Percentiles rank a stretch among this genome's conserved stretches.
Conservation (phyloP, 2,329 filamentous ascomycete species). For the Aspergillus aculeatus region DNA sequence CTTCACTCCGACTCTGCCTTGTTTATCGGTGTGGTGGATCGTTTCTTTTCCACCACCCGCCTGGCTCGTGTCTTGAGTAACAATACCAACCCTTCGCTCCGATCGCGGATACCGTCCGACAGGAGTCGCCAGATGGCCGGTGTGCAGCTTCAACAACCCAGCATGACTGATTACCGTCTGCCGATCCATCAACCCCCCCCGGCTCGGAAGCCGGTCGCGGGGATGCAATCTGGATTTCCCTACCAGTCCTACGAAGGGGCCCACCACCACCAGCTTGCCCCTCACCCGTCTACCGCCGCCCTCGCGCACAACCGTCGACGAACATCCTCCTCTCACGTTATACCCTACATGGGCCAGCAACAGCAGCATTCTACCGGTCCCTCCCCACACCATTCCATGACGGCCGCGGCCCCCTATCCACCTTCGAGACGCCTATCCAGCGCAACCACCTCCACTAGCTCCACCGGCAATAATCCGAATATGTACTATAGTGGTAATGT, state of each 20-base stretch:
- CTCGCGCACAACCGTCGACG: slow-evolving; percentile 38
- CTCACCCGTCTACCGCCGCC: slow-evolving; percentile 27
- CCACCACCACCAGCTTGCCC: slow-evolving; percentile 24
- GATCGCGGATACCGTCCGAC: not conserved
- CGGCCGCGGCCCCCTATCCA: slow-evolving; percentile 22
- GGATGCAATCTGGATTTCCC: slow-evolving; percentile 24
- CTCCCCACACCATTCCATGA: slow-evolving; percentile 29
- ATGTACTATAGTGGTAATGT: slow-evolving; percentile 3
- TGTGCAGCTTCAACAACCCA: slow-evolving; percentile 28
- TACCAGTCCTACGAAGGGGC: slow-evolving; percentile 29
- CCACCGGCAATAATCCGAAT: slow-evolving; percentile 37
- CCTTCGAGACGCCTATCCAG: slow-evolving; percentile 39
- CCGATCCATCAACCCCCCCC: slow-evolving; percentile 36
- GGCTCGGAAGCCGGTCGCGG: slow-evolving; percentile 30
- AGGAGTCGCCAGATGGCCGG: slow-evolving; percentile 26
- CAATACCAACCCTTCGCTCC: not conserved
- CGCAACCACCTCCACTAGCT: slow-evolving; percentile 43
- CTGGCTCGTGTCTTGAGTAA: not conserved
- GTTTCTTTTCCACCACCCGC: not conserved
- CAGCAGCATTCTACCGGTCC: slow-evolving; percentile 28
- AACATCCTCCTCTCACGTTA: slow-evolving; percentile 39
- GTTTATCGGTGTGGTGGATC: not conserved
- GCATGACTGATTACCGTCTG: slow-evolving; percentile 40
- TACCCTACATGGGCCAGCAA: slow-evolving; percentile 28
- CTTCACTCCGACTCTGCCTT: not conserved